Evolutionary conservation across 805 yeast genomes (phyloP).

Genomic region (Metschnikowia kunwiensis): DNA sequence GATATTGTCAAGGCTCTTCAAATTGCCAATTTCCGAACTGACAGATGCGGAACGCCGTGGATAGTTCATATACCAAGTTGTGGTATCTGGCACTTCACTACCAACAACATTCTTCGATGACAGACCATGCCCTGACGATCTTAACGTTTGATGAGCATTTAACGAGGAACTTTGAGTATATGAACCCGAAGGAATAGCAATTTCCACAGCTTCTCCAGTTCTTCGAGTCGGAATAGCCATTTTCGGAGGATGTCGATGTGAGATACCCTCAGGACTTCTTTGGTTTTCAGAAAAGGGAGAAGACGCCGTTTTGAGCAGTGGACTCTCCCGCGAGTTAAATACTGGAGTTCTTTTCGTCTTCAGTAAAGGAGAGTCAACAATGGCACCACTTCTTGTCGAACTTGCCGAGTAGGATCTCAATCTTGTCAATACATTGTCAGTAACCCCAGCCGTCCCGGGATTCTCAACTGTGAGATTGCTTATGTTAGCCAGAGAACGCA

Average conservation of each 20-base stretch:
- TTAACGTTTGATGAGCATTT: constrained; percentile 5
- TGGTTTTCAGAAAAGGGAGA: constrained; percentile 7
- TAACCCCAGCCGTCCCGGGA: not conserved
- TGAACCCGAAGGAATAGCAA: constrained; percentile 38
- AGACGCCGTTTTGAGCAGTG: constrained; percentile 1
- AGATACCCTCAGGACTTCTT: constrained; percentile 17
- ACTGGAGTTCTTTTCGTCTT: constrained; percentile 11
- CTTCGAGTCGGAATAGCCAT: constrained; percentile 83
- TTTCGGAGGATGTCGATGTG: constrained; percentile 33
- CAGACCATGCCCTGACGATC: constrained; percentile 8
- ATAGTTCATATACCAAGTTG: constrained; percentile 29
- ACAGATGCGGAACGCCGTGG: constrained; percentile 20
- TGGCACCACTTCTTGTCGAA: constrained; percentile 24
- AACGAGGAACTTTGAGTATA: constrained; percentile 8
- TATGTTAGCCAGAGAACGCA: not conserved
- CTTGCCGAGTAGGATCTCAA: constrained; percentile 28
- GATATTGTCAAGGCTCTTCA: constrained; percentile 27
- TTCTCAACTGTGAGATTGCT: not conserved
- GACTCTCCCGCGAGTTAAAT: constrained; percentile 1
- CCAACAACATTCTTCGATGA: constrained; percentile 3
- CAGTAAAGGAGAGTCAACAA: constrained; percentile 16
- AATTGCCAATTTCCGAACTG: constrained; percentile 12
- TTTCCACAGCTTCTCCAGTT: constrained; percentile 75
- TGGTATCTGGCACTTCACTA: constrained; percentile 4
- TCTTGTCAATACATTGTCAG: constrained; percentile 10